A percentile compares a stretch with the other conserved stretches of the same genome.
Conservation (phyloP, 2,329 filamentous ascomycete genomes). For the Fusarium sororula region DNA sequence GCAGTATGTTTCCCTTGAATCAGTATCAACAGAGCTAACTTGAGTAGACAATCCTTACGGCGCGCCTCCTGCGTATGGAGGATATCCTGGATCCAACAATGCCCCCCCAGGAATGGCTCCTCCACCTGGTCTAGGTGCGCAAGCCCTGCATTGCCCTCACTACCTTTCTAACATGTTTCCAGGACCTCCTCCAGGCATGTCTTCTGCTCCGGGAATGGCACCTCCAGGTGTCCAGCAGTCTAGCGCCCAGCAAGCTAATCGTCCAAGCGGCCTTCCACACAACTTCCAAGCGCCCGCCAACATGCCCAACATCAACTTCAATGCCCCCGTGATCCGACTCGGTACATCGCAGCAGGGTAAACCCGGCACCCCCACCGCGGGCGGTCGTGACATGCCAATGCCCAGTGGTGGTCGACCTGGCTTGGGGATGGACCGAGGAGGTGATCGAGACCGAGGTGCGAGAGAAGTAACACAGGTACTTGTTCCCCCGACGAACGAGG, state of each 20-base stretch:
- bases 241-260: slow-evolving; percentile 77
- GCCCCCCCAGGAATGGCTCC: slow-evolving; percentile 75
- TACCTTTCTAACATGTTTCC: slow-evolving; percentile 19
- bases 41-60: slow-evolving; percentile 68
- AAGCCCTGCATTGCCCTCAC: background rate
- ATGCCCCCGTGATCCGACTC: slow-evolving; percentile 92
- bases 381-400: slow-evolving; percentile 54
- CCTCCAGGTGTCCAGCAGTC: slow-evolving; percentile 81
- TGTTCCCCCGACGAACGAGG: slow-evolving; percentile 85
- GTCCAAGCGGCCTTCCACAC: slow-evolving; percentile 80
- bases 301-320: slow-evolving; percentile 98
- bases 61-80: slow-evolving; percentile 76
- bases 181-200: slow-evolving; percentile 84
- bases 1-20: slow-evolving; percentile 51
- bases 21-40: slow-evolving; percentile 8
- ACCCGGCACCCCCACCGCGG: slow-evolving; percentile 53
- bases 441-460: slow-evolving; percentile 74
- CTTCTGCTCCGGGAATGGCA: slow-evolving; percentile 81
- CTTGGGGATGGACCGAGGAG: slow-evolving; percentile 69
- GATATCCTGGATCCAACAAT: slow-evolving; percentile 68
- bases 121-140: slow-evolving; percentile 83
- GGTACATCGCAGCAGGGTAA: slow-evolving; percentile 80
- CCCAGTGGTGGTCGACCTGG: slow-evolving; percentile 55
- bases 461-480: slow-evolving; percentile 76
- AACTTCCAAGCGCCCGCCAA: slow-evolving; percentile 90